These are phyloP conservation scores for Ogataea pini DNA, from an alignment of 805 yeast species.

Conservation along the genomic window DNA sequence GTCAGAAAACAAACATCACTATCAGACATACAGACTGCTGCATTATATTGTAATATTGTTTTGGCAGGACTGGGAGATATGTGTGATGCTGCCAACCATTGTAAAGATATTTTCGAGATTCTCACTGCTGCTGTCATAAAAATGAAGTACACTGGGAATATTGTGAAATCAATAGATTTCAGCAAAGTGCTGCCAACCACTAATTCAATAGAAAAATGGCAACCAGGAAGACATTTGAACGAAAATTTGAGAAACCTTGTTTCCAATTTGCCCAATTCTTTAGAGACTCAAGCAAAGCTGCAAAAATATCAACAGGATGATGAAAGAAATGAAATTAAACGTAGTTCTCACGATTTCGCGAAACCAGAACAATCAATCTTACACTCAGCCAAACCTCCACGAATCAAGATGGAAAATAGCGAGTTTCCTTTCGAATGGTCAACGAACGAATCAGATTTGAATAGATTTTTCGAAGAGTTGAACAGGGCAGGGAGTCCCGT, in stretches of 20 bases:
- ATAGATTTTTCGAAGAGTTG: slow-evolving; percentile 50
- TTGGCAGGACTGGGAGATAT: slow-evolving; percentile 61
- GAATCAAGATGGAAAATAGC: slow-evolving; percentile 1
- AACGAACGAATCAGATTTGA: slow-evolving; percentile 40
- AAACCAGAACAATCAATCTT: background rate
- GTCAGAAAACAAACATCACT: slow-evolving; percentile 47
- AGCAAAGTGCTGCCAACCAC: slow-evolving; percentile 30
- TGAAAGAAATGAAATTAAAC: background rate
- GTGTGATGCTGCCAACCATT: slow-evolving; percentile 77
- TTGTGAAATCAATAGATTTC: slow-evolving; percentile 29
- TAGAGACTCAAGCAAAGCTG: slow-evolving; percentile 16
- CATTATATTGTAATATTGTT: slow-evolving; percentile 54
- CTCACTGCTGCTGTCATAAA: slow-evolving; percentile 70
- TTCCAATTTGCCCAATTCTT: slow-evolving; percentile 33
- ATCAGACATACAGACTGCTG: slow-evolving; percentile 50
- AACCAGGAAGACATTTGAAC: slow-evolving; percentile 39
- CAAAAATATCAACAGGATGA: slow-evolving; percentile 5
- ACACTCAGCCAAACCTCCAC: background rate
- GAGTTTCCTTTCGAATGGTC: slow-evolving; percentile 37
- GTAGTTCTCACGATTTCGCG: background rate
- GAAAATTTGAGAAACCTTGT: slow-evolving; percentile 43
- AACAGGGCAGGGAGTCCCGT: slow-evolving; percentile 35
- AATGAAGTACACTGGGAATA: slow-evolving; percentile 46
- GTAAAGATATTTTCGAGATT: slow-evolving; percentile 71
- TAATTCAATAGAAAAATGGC: slow-evolving; percentile 31